Evolutionary conservation across 2,329 filamentous ascomycete species (phyloP), one percentile per base, ranked within the genome.

Genomic region (Colletotrichum sojae): DNA sequence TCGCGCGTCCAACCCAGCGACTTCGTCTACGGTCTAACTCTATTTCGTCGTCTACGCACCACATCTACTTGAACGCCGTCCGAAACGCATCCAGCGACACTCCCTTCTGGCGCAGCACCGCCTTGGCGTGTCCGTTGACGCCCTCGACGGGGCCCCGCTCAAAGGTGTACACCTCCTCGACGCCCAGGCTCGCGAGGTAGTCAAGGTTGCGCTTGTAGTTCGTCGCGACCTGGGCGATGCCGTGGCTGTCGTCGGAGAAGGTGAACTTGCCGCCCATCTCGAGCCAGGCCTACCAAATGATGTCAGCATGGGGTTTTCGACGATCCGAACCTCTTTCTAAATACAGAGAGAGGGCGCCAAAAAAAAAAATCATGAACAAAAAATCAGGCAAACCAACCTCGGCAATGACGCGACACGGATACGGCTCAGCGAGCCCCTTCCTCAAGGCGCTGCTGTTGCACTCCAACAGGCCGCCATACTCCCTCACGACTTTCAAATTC

Each of bases 221-320:
- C 58, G 94, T 91, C n/a, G 91, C 94, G 5, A 99, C 87, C 77
- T 99, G 95, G 2, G 88, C 92, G 67, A 94, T 88, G 46, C 93
- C 93, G 82, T 99, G 96, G 78, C 94, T 97, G 81, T 99, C 96
- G 79, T 99, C 96, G 6, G 94, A 97, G 74, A 99, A 86, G 61
- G 94, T 97, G 80, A 98, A 97, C 69, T 88, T 89, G 25, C 96
- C 95, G 25, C 91, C 91, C 75, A 93, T 85, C 8, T 81, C 81
- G 62, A 94, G 76, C 83, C 94, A 97, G 77, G 89, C 89, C 91
- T 93, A 71, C 13, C 62, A 6, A 16, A 60, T 55, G 65, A 45
- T 13, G 46, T 53, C 46, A 60, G 49, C 27, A 22, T 31, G 8
- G 27, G 8, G 27, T n/a, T n/a, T n/a, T n/a, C n/a, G n/a, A n/a